Conservation (phyloP, 768 basidiomycete genomes). For the Termitomyces sp. region DNA sequence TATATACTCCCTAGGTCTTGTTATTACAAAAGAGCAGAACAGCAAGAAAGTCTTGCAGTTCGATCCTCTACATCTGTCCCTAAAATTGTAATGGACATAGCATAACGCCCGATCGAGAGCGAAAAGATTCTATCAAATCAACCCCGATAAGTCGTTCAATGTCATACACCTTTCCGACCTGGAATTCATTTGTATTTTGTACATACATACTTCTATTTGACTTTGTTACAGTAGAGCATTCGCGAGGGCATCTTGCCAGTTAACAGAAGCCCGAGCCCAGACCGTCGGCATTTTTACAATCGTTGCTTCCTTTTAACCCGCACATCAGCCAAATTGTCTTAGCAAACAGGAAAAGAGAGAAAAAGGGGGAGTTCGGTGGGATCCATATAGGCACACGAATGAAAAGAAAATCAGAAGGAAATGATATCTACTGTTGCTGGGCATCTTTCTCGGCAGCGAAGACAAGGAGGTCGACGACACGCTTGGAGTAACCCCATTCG, state of each 20-base stretch:
- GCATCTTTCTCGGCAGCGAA: constrained; percentile 77
- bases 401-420: not conserved
- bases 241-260: not conserved
- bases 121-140: no score
- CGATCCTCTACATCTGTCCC: no score
- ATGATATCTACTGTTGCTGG: constrained; percentile 18
- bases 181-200: not conserved
- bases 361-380: not conserved
- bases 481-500: constrained; percentile 91
- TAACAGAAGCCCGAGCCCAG: not conserved
- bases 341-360: constrained; percentile 7
- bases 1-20: no score
- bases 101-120: no score
- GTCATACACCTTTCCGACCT: not conserved
- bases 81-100: no score
- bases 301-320: constrained; percentile 15
- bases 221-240: constrained; percentile 1
- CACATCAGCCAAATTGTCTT: constrained; percentile 5
- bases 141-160: no score
- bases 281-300: constrained; percentile 9
- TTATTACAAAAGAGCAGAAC: no score
- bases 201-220: constrained; percentile 7
- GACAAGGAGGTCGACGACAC: constrained; percentile 86
- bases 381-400: not conserved
- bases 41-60: no score